Evolutionary conservation across 139 green algal genomes (phyloP), one percentile per base, ranked within the genome.

Genomic region (Asterochloris sp.): DNA sequence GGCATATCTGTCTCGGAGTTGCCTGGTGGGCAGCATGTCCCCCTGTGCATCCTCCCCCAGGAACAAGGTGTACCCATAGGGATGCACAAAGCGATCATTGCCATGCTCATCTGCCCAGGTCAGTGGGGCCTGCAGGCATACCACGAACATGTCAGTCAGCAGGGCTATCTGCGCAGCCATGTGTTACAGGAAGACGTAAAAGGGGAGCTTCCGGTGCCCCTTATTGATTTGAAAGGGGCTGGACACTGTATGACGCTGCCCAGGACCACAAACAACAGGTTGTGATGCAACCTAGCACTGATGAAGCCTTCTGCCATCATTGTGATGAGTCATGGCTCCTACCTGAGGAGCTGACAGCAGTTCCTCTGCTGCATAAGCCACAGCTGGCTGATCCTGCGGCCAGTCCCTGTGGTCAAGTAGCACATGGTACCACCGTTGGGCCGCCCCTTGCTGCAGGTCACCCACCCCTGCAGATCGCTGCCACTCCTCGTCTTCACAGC

Each of bases 321-420:
- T 10, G 47, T 24, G 47, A 78, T 26, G 9, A 13, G 27, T 29
- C 19, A 38, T 61, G 38, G 21, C 24, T 27, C 24, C 16, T 28
- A 89, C 66, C 87, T 94, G 86, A 24, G 90, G 89, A 26, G 86
- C 78, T 13, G 62, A 62, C 12, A 96, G 86, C 66, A 89, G 75
- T 78, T 95, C 94, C 82, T 96, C 78, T 12, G 91, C 74, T 14
- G 94, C 92, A 80, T 97, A 97, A 1, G 92, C 92, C 12, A 97
- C 89, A 16, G 94, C 90, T 10, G 92, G 88, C 78, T 86, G 71
- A 27, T 83, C 29, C 29, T 88, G 79, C 73, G 88, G 54, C 92
- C 93, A 97, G 77, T 96, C 91, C 0, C 89, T 81, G 17, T 88
- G 78, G 67, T 97, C 94, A 64, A 96, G 92, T 63, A 97, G 78